Conservation (phyloP, 2,329 filamentous ascomycete genomes). For the Podosphaera fusca region DNA sequence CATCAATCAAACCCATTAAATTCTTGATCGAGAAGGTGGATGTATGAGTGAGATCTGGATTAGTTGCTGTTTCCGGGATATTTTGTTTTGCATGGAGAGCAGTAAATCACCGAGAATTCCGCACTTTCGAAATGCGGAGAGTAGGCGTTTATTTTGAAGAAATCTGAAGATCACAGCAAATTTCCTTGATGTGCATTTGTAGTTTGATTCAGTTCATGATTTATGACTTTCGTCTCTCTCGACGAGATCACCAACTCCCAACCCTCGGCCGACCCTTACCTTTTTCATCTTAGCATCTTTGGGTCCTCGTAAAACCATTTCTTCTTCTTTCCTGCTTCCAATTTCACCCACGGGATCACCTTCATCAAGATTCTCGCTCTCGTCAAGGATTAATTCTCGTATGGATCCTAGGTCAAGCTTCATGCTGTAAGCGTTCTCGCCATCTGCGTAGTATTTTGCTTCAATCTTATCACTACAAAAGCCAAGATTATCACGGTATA, state of each 20-base stretch:
- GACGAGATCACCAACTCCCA: slow-evolving; percentile 60
- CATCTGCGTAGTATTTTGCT: slow-evolving; percentile 86
- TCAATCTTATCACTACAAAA: slow-evolving; percentile 77
- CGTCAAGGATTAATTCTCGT: slow-evolving; percentile 24
- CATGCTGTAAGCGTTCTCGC: slow-evolving; percentile 92
- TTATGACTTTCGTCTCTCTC: slow-evolving; percentile 43
- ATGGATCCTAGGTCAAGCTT: slow-evolving; percentile 50
- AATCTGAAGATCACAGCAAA: no score
- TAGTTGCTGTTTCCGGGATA: no score
- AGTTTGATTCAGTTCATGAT: slow-evolving; percentile 6
- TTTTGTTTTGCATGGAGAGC: no score
- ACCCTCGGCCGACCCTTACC: slow-evolving; percentile 58
- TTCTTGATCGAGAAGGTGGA: no score
- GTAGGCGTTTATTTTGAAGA: no score
- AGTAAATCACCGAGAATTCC: no score
- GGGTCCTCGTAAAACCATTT: slow-evolving; percentile 18
- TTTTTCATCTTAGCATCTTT: slow-evolving; percentile 42
- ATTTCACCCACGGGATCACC: slow-evolving; percentile 47
- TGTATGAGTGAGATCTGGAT: no score
- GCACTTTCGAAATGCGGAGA: no score
- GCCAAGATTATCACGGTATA: slow-evolving; percentile 80
- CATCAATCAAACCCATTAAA: no score
- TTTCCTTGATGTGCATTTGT: no score
- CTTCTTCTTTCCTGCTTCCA: slow-evolving; percentile 19
- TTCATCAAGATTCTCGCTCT: slow-evolving; percentile 32